phyloP scores from a whole-genome alignment of 495 filamentous ascomycete genomes.

The Penicillium herquei region DNA sequence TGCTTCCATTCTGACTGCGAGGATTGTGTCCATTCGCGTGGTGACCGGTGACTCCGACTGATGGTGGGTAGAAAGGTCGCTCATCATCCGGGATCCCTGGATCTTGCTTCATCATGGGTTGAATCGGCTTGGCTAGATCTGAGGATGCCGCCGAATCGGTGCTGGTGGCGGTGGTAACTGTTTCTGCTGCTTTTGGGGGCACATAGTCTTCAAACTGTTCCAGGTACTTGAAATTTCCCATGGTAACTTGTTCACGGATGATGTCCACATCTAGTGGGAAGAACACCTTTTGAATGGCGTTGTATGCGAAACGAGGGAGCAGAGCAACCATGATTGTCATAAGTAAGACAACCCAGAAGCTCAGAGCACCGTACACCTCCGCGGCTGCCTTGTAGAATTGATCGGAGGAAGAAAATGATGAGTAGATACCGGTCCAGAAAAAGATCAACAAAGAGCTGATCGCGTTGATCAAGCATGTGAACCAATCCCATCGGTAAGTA shows the following conservation, averaged over 20 bases:
- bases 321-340: slow-evolving; percentile 75
- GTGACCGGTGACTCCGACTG: slow-evolving; percentile 70
- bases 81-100: slow-evolving; percentile 73
- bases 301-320: slow-evolving; percentile 80
- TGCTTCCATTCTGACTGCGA: slow-evolving; percentile 86
- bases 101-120: slow-evolving; percentile 54
- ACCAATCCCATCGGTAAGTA: slow-evolving; percentile 96
- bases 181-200: slow-evolving; percentile 27
- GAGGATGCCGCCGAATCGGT: slow-evolving; percentile 57
- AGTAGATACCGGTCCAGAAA: slow-evolving; percentile 96
- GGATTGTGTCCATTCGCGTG: slow-evolving; percentile 62
- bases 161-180: slow-evolving; percentile 27
- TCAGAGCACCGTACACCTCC: slow-evolving; percentile 74
- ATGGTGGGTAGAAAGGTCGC: slow-evolving; percentile 88
- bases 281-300: slow-evolving; percentile 87
- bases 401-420: slow-evolving; percentile 60
- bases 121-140: slow-evolving; percentile 61
- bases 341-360: slow-evolving; percentile 82
- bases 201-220: slow-evolving; percentile 51
- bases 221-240: slow-evolving; percentile 75
- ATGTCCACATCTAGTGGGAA: slow-evolving; percentile 93
- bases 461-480: slow-evolving; percentile 74
- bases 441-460: slow-evolving; percentile 87
- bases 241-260: slow-evolving; percentile 83
- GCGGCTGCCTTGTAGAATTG: slow-evolving; percentile 76